These are phyloP conservation scores for Coprinellus aureogranulatus DNA, from an alignment of 768 basidiomycete species.

Conservation along the genomic window DNA sequence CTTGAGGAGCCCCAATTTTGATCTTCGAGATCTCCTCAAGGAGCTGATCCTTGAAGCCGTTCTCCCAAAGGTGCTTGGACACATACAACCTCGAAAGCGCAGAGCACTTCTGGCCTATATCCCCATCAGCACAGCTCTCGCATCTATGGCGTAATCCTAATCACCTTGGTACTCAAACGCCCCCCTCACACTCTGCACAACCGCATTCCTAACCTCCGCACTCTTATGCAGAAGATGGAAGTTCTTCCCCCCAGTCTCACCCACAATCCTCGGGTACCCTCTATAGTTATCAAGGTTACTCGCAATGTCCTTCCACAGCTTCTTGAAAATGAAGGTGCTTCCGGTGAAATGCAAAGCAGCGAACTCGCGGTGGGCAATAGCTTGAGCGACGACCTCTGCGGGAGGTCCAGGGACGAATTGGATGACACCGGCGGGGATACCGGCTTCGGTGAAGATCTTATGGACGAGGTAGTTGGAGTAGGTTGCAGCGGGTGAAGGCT, in stretches of 20 bases:
- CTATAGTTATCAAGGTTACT: constrained; percentile 83
- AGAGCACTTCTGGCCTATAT: constrained; percentile 89
- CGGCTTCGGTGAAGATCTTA: constrained; percentile 90
- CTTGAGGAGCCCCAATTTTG: constrained; percentile 72
- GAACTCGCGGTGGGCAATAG: constrained; percentile 74
- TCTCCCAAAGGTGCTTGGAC: constrained; percentile 79
- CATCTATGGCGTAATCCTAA: too few relatives aligned
- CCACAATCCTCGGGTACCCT: constrained; percentile 91
- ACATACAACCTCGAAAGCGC: constrained; percentile 92
- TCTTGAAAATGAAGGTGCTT: constrained; percentile 90
- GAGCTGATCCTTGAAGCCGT: constrained; percentile 81
- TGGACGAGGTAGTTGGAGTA: constrained; percentile 93
- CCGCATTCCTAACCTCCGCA: constrained; percentile 88
- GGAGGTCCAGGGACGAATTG: constrained; percentile 95
- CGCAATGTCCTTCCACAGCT: constrained; percentile 95
- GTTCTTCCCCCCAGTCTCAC: constrained; percentile 99
- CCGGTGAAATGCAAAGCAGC: constrained; percentile 96
- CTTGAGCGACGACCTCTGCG: constrained; percentile 79
- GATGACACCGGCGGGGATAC: constrained; percentile 90
- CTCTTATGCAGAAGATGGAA: constrained; percentile 90
- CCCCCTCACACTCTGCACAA: constrained; percentile 78
- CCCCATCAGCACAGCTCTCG: not conserved
- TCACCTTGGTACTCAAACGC: constrained; percentile 97
- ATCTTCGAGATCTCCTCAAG: constrained; percentile 78
- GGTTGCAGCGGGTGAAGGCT: constrained; percentile 92